phyloP scores from a whole-genome alignment of 2,329 filamentous ascomycete species.

The Colletotrichum costaricense region DNA sequence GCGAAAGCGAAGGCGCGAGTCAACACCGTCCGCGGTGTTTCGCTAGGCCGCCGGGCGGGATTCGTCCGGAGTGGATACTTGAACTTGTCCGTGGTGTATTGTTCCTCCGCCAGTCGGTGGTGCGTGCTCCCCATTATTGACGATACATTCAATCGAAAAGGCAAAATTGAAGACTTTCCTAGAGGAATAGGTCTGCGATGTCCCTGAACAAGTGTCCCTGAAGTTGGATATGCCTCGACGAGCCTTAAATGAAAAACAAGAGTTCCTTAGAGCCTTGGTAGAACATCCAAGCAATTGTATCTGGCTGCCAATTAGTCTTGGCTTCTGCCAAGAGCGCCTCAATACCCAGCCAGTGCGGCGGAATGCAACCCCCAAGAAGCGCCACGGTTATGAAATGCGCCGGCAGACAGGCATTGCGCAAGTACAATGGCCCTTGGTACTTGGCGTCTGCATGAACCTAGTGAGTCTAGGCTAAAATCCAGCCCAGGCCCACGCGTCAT shows the following conservation, averaged over 20 bases:
- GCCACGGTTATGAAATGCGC: not conserved
- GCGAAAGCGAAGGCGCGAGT: slow-evolving; percentile 15
- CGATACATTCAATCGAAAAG: no score
- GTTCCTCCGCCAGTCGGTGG: not conserved
- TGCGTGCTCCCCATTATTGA: not conserved
- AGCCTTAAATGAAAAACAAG: not conserved
- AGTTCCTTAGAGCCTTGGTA: not conserved
- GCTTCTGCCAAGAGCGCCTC: slow-evolving; percentile 1
- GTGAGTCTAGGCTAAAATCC: no score
- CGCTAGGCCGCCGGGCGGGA: slow-evolving; percentile 9
- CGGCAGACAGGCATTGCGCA: not conserved
- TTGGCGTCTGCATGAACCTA: no score
- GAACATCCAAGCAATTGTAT: not conserved
- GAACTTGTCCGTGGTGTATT: slow-evolving; percentile 23
- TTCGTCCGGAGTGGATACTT: not conserved
- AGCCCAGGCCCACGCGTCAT: no score
- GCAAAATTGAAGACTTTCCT: not conserved
- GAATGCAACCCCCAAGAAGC: not conserved
- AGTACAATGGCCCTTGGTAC: not conserved
- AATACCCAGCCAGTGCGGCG: not conserved
- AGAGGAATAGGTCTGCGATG: not conserved
- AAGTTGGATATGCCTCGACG: not conserved
- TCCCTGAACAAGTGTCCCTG: not conserved
- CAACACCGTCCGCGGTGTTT: slow-evolving; percentile 25
- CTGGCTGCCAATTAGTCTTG: not conserved